Base-by-base conservation (phyloP, 352 stramenopile genomes). In the Globisporangium emineosum region DNA sequence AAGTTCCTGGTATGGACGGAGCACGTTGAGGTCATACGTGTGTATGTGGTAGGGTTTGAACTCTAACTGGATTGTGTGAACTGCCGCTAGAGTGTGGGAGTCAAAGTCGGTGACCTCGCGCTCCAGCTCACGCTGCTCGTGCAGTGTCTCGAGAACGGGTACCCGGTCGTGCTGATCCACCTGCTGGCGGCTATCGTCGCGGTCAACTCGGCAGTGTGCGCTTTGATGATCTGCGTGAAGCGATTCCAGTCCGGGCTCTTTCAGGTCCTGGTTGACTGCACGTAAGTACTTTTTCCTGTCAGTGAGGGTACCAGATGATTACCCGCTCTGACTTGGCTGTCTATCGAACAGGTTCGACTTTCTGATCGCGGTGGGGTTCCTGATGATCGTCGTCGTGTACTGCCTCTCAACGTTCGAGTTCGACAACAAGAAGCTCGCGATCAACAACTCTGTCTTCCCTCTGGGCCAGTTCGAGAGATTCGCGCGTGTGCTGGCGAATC, bases 301-400 rank as follows among this genome's bases (percentile, higher is more conserved):
- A n/a, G n/a, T n/a, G n/a, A n/a, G n/a, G n/a, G n/a, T n/a, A n/a
- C n/a, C n/a, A n/a, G 32, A 12, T 12, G 32, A 37, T 12, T 1
- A 37, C 7, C 7, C 32, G 9, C 1, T 37, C 8, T 37, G 9
- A 10, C 8, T 37, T 9, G 8, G 6, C 13, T 37, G 32, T 12
- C 32, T 37, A 5, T 5, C 5, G 29, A 32, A 5, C 19, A 54
- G 49, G 3, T 54, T 33, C 8, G 23, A n/a, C 25, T 66, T 83
- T 1, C 57, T 76, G 13, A 62, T 81, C 17, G 59, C 64, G 1
- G 30, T 81, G 19, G 62, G 37, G 0, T 77, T 76, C 30, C 75
- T 73, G 4, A 60, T 78, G 5, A 1, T 72, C n/a, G 57, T 72
- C 45, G 40, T 80, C 7, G n/a, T 10, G 5, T 76, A 76, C 45